Conservation (phyloP, 768 basidiomycete genomes). For the Suillus clintonianus region DNA sequence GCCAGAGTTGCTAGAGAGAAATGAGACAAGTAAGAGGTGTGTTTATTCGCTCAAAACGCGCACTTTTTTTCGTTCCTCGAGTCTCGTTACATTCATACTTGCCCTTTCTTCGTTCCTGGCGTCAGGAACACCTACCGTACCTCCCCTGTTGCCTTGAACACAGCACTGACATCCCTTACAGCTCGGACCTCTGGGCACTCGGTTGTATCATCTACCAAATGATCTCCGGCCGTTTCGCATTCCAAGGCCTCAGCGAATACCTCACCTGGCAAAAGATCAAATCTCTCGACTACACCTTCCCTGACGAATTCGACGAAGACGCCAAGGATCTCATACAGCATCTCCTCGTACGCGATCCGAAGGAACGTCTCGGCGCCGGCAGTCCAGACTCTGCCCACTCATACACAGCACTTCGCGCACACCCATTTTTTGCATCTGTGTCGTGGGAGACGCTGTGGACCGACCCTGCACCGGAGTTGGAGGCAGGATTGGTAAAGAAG, state of each 20-base stretch:
- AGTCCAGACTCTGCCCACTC: slow-evolving; percentile 37
- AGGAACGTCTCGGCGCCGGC: slow-evolving; percentile 60
- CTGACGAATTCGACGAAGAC: slow-evolving; percentile 79
- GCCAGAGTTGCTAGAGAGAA: slow-evolving; percentile 77
- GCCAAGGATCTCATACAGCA: slow-evolving; percentile 79
- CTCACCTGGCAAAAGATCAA: slow-evolving; percentile 96
- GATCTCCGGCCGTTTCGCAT: slow-evolving; percentile 88
- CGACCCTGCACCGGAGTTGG: slow-evolving; percentile 55
- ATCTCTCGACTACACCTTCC: slow-evolving; percentile 82
- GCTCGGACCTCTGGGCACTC: slow-evolving; percentile 94
- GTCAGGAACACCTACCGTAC: background rate
- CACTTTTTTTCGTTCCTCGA: background rate
- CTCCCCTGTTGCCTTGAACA: slow-evolving; percentile 2
- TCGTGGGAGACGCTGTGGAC: slow-evolving; percentile 71
- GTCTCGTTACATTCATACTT: background rate
- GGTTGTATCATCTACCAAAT: slow-evolving; percentile 95
- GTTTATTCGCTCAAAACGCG: slow-evolving; percentile 6
- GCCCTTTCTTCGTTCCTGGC: background rate
- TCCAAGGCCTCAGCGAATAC: slow-evolving; percentile 89
- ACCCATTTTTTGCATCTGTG: slow-evolving; percentile 61
- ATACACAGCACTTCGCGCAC: slow-evolving; percentile 52
- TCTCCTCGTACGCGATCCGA: slow-evolving; percentile 73
- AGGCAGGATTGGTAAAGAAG: slow-evolving; percentile 58
- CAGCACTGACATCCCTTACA: slow-evolving; percentile 28
- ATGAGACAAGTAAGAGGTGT: slow-evolving; percentile 78